A percentile compares a stretch with the other conserved stretches of the same genome.
phyloP scores from a whole-genome alignment of 164 flowering plant species.

The Umbellularia californica region DNA sequence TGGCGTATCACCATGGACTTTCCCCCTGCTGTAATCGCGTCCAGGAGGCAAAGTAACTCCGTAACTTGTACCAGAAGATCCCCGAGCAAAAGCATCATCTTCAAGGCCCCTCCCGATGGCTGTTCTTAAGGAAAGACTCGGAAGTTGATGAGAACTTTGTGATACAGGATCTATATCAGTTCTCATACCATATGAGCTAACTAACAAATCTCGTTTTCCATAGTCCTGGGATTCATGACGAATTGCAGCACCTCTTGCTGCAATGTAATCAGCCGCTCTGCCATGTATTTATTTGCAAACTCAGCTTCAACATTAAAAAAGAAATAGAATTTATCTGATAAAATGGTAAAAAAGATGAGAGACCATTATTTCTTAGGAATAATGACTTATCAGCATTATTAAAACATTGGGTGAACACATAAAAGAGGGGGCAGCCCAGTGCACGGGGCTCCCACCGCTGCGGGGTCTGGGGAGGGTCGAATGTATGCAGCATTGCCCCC shows the following conservation, averaged over 20 bases:
- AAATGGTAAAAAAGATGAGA: background rate
- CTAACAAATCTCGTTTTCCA: background rate
- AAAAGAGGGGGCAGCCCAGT: background rate
- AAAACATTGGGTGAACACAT: too few species aligned
- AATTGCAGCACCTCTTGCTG: constrained; percentile 62
- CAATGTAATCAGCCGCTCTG: constrained; percentile 95
- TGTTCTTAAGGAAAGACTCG: constrained; percentile 49
- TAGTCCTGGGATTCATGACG: constrained; percentile 69
- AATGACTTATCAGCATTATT: too few species aligned
- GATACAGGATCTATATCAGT: constrained; percentile 62
- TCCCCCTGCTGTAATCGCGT: constrained; percentile 78
- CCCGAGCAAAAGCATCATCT: constrained; percentile 59
- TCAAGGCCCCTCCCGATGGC: constrained; percentile 71
- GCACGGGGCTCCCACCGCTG: background rate
- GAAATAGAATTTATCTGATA: too few species aligned
- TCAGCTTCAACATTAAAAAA: background rate
- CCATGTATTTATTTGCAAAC: constrained; percentile 74
- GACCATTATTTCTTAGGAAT: background rate
- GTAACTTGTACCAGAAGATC: constrained; percentile 75
- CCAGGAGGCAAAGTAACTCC: constrained; percentile 99
- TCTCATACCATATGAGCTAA: constrained; percentile 67
- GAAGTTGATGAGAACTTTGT: constrained; percentile 33
- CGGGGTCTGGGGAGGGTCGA: background rate
- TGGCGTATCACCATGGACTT: constrained; percentile 66
- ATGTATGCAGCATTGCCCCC: background rate